Base-by-base conservation (phyloP, 2,329 filamentous ascomycete genomes). In the Ambrosiella beaveri region DNA sequence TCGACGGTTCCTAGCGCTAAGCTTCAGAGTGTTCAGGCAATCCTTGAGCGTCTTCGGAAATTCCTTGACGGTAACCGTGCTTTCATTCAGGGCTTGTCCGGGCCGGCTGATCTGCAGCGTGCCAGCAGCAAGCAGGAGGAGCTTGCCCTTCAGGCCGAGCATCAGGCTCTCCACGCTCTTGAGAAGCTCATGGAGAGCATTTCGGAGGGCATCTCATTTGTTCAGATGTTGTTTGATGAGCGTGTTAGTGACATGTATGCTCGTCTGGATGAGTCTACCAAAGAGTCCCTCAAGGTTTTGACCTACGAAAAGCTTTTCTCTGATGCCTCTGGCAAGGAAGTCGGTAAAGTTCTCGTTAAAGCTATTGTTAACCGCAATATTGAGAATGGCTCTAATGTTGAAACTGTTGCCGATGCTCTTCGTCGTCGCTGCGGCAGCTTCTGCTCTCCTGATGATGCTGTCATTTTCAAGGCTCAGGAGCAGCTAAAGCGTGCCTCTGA, bases 281-380 rank as follows among this genome's bases (percentile, higher is more conserved):
- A 84, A 61, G 76, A 83, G 62, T 79, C 82, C 60, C 81, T 95
- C 56, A 78, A 80, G 60, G 79, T 84, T 40, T 76, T 98, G 57
- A 96, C 88, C 0, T 98, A 88, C 66, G 88, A 97, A 68, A 79
- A 81, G 51, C 79, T 98, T 0, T 97, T 98, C 68, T 86, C 88
- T 3, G 82, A 85, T 47, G 71, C 77, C 5, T 77, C 82, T 15
- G 93, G 93, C 38, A 88, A 88, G 64, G 88, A 95, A 9, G 79
- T 97, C 27, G 94, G 91, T 2, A 96, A 95, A 69, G 80, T 95
- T 58, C 76, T 98, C 1, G 93, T 98, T 59, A 98, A 97, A 69
- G 89, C 91, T 0, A 97, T 98, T 65, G 93, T 98, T 57, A 97
- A 97, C 69, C 84, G 90, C 65, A 98, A 95, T 68, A 98, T 98